A percentile compares a stretch with the other conserved stretches of the same genome.
Conservation (phyloP, 2,329 filamentous ascomycete species). For the Periconia sp. region DNA sequence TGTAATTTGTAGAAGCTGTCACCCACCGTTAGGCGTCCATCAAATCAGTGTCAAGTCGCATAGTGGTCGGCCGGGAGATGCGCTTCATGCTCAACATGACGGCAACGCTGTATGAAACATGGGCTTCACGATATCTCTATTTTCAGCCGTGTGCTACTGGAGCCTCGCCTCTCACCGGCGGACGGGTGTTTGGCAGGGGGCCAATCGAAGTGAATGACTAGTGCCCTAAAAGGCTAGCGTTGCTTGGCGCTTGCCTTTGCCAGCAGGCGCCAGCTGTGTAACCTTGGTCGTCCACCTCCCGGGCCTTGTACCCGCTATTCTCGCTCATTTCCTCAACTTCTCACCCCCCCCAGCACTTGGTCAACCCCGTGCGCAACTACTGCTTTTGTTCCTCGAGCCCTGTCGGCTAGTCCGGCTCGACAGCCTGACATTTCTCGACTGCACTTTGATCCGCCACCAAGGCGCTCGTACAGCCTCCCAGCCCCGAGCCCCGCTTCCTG, state of each 20-base stretch:
- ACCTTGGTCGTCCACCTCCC: background rate
- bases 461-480: background rate
- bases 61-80: background rate
- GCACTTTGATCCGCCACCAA: background rate
- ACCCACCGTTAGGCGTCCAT: no score
- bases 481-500: background rate
- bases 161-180: background rate
- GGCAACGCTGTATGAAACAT: background rate
- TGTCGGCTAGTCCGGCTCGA: background rate
- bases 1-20: background rate
- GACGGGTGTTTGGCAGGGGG: background rate
- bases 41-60: no score
- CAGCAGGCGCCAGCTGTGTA: background rate
- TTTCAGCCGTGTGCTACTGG: background rate
- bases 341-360: background rate
- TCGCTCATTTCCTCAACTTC: background rate
- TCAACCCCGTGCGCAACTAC: no score
- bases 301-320: background rate
- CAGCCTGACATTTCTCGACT: background rate
- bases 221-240: background rate
- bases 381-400: no score
- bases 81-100: background rate
- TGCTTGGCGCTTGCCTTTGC: background rate
- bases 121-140: background rate
- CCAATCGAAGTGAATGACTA: conserved; percentile 2